Evolutionary conservation across 305 asterid species (phyloP).

Genomic region (Rubia tinctorum): DNA sequence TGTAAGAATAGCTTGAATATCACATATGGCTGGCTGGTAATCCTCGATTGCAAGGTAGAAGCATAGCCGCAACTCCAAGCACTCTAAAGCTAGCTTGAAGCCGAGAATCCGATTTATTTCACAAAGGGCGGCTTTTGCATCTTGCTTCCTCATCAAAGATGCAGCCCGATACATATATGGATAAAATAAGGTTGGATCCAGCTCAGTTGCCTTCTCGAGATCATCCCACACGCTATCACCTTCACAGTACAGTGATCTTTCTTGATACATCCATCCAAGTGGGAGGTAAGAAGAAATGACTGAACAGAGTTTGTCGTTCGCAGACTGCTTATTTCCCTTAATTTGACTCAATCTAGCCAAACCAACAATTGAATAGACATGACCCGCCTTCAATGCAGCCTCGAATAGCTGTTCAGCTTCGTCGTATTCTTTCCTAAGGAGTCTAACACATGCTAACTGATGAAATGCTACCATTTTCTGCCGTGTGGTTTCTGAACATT

Average conservation of each 20-base stretch:
- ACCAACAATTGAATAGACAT: constrained; percentile 72
- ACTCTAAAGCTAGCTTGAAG: constrained; percentile 85
- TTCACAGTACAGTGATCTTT: constrained; percentile 78
- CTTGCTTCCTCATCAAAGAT: constrained; percentile 73
- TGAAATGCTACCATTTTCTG: constrained; percentile 84
- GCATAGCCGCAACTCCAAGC: constrained; percentile 91
- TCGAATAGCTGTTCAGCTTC: constrained; percentile 72
- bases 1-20: constrained; percentile 92
- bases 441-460: constrained; percentile 73
- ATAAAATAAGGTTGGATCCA: constrained; percentile 87
- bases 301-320: constrained; percentile 60
- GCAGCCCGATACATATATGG: constrained; percentile 98
- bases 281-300: constrained; percentile 55
- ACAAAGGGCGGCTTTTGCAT: constrained; percentile 63
- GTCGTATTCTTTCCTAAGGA: constrained; percentile 68
- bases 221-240: constrained; percentile 54
- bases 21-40: constrained; percentile 76
- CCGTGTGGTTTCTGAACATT: constrained; percentile 47
- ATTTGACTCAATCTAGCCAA: constrained; percentile 62
- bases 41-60: constrained; percentile 85
- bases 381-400: constrained; percentile 78
- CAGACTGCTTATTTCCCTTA: constrained; percentile 44
- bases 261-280: constrained; percentile 98
- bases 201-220: constrained; percentile 74
- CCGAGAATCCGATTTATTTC: constrained; percentile 89